Evolutionary conservation across 306 rosid species (phyloP).

Genomic region (Prunus mongolica): DNA sequence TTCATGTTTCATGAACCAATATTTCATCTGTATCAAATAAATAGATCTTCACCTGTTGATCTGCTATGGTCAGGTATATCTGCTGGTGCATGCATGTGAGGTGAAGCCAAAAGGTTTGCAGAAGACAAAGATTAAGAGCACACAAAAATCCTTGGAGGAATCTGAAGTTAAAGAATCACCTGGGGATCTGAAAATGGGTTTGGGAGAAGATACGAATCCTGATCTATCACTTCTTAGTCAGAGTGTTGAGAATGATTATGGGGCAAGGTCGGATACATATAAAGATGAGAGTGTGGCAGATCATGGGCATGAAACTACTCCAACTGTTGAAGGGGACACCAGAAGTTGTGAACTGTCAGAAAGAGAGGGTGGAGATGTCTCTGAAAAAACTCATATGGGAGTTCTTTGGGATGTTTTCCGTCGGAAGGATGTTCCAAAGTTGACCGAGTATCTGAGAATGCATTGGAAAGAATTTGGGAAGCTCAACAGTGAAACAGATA

Average conservation of each 20-base stretch:
- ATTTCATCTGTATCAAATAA: background rate
- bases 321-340: constrained; percentile 31
- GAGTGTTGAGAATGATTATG: constrained; percentile 34
- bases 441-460: constrained; percentile 66
- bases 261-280: constrained; percentile 37
- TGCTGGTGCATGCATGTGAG: constrained; percentile 76
- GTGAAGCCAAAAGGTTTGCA: constrained; percentile 56
- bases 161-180: constrained; percentile 40
- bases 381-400: constrained; percentile 46
- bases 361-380: constrained; percentile 40
- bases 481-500: constrained; percentile 34
- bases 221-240: constrained; percentile 39
- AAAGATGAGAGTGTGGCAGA: constrained; percentile 37
- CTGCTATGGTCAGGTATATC: constrained; percentile 61
- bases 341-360: constrained; percentile 33
- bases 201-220: constrained; percentile 37
- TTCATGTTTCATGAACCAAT: background rate
- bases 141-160: constrained; percentile 33
- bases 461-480: constrained; percentile 58
- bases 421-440: constrained; percentile 63
- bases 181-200: constrained; percentile 39
- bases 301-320: constrained; percentile 36
- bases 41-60: constrained; percentile 21
- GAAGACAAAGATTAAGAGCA: constrained; percentile 40
- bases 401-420: constrained; percentile 90